Evolutionary conservation across 495 filamentous ascomycete genomes (phyloP).

Genomic region (Penicillium daleae): DNA sequence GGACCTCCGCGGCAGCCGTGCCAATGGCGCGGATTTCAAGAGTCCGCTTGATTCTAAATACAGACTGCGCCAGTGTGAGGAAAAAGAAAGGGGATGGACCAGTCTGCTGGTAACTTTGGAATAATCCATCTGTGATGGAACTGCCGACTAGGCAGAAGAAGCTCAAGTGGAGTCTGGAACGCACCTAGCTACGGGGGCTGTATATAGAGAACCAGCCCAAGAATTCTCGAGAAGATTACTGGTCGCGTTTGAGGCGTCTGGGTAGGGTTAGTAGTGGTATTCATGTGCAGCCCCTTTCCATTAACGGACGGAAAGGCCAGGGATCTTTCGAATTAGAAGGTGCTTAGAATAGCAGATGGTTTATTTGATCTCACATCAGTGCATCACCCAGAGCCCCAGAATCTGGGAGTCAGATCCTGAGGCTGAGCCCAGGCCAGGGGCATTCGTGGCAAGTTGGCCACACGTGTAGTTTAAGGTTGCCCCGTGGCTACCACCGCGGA

Average conservation of each 20-base stretch:
- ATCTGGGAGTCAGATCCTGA: no score
- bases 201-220: not conserved
- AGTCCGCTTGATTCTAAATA: conserved; percentile 15
- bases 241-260: not conserved
- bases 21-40: not conserved
- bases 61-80: not conserved
- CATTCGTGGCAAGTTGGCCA: no score
- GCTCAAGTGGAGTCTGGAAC: not conserved
- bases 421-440: no score
- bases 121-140: not conserved
- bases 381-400: not conserved
- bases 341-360: not conserved
- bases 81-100: conserved; percentile 5
- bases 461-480: conserved; percentile 22
- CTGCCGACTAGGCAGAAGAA: not conserved
- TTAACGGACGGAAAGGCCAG: not conserved
- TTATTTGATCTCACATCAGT: not conserved
- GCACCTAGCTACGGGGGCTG: conserved; percentile 2
- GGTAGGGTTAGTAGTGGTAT: not conserved
- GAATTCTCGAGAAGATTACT: not conserved
- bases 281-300: not conserved
- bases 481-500: conserved; percentile 1
- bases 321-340: not conserved
- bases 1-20: not conserved
- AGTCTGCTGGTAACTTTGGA: conserved; percentile 5